Base-by-base conservation (phyloP, 352 stramenopile genomes). In the Pythium oligandrum region DNA sequence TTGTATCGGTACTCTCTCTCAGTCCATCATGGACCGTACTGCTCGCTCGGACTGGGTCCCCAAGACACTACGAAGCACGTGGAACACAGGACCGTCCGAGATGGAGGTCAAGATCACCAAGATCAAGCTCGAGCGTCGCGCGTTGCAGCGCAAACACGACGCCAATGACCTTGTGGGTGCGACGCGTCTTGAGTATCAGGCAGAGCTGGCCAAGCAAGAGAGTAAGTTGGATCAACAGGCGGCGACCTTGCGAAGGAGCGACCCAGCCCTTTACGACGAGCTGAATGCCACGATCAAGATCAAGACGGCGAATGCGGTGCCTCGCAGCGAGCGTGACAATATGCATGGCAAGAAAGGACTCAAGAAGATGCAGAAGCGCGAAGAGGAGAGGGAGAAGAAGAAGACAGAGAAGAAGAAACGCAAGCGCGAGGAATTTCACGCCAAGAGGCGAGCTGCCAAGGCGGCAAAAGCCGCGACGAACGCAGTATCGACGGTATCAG, bases 91-190 rank as follows among this genome's bases (percentile, higher is more conserved):
- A 47, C 39, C 31, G 1, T 32, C 11, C 2, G 39, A 61, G 30
- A 61, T 63, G 48, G 55, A 63, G 37, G 33, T 44, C 2, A 35
- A 48, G 4, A 53, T 70, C 7, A 48, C 44, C 2, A 63, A 63
- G 33, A 55, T 60, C 36, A 60, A 66, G 35, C 26, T 63, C 3
- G 63, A 50, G 2, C 55, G 53, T 32, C 57, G 57, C 3, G 55
- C 63, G 34, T 48, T 66, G 30, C 33, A 63, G 40, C 53, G 63
- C 26, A 51, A 55, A 17, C 46, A 51, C 4, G 33, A 51, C 2
- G 49, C 53, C 1, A 70, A 70, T 37, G 63, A 70, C 44, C 50
- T 70, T 8, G 48, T 57, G 2, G 63, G 63, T 3, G 57, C 57
- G 6, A 66, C 63, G 3, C 57, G 57, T 7, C 4, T 63, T 7